Evolutionary conservation across 2,329 filamentous ascomycete species (phyloP).

Genomic region (Magnaporthiopsis poae): DNA sequence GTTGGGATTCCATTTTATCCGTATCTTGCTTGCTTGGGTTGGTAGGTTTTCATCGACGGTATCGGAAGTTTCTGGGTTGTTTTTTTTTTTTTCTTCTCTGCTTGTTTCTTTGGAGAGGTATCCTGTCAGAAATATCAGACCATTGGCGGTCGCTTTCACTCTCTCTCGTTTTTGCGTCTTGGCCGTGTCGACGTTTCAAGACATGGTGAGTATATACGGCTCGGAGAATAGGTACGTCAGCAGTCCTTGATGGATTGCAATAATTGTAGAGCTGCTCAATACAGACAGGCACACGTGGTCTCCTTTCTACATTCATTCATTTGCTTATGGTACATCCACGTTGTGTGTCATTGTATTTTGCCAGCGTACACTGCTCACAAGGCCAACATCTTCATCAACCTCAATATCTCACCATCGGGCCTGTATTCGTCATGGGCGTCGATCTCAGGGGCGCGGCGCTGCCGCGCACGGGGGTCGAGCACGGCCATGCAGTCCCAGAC

Average conservation of each 20-base stretch:
- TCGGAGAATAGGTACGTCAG: neutral
- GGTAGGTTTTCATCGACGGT: neutral
- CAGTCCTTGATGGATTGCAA: neutral
- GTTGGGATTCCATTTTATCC: neutral
- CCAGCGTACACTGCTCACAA: neutral
- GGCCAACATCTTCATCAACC: neutral
- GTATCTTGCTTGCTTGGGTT: neutral
- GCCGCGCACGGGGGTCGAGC: slow-evolving; percentile 39
- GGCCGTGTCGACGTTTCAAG: neutral
- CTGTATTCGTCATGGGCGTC: neutral
- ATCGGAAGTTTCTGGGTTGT: neutral
- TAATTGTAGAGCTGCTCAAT: neutral
- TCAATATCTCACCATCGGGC: neutral
- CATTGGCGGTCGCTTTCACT: neutral
- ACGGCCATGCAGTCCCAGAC: slow-evolving; percentile 46
- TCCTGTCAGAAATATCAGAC: neutral
- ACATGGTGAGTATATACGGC: no score
- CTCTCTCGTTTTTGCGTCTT: neutral
- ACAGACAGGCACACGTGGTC: neutral
- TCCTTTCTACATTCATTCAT: neutral
- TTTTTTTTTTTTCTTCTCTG: neutral
- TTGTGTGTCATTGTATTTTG: neutral
- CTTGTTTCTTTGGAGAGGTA: neutral
- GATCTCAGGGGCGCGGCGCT: neutral
- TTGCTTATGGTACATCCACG: neutral